Conservation (phyloP, 2,329 filamentous ascomycete species). For the Nothophaeocryptopus gaeumannii region DNA sequence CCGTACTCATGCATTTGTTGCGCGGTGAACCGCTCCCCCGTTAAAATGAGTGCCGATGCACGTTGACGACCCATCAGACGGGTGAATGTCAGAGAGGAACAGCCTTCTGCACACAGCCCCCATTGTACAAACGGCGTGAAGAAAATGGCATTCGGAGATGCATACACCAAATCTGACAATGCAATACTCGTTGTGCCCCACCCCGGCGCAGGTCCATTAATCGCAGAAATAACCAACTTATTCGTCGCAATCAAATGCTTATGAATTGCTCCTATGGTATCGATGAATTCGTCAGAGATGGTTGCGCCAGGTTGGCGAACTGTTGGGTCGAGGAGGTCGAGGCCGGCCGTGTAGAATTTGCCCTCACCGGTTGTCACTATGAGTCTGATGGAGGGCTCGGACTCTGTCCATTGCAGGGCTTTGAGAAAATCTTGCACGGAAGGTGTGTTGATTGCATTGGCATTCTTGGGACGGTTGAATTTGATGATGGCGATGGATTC, state of each 20-base stretch:
- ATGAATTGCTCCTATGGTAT: slow-evolving; percentile 15
- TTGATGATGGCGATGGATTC: slow-evolving; percentile 22
- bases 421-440: slow-evolving; percentile 20
- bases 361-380: slow-evolving; percentile 25
- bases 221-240: slow-evolving; percentile 20
- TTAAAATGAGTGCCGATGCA: slow-evolving; percentile 23
- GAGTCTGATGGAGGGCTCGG: slow-evolving; percentile 16
- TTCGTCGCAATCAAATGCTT: slow-evolving; percentile 22
- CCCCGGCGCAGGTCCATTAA: slow-evolving; percentile 26
- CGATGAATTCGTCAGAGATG: slow-evolving; percentile 21
- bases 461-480: slow-evolving; percentile 24
- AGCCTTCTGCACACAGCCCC: slow-evolving; percentile 26
- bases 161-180: slow-evolving; percentile 25
- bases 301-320: slow-evolving; percentile 18
- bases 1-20: slow-evolving; percentile 20
- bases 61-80: slow-evolving; percentile 25
- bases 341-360: slow-evolving; percentile 25
- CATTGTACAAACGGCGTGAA: slow-evolving; percentile 29
- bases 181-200: slow-evolving; percentile 18
- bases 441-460: slow-evolving; percentile 22
- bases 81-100: slow-evolving; percentile 19
- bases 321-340: slow-evolving; percentile 23
- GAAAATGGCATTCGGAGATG: slow-evolving; percentile 21
- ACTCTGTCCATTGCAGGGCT: slow-evolving; percentile 21
- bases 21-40: slow-evolving; percentile 19